Percentiles rank a stretch among this genome's conserved stretches.
Conservation (phyloP, 2,329 filamentous ascomycete genomes). For the Botrytis fabae region DNA sequence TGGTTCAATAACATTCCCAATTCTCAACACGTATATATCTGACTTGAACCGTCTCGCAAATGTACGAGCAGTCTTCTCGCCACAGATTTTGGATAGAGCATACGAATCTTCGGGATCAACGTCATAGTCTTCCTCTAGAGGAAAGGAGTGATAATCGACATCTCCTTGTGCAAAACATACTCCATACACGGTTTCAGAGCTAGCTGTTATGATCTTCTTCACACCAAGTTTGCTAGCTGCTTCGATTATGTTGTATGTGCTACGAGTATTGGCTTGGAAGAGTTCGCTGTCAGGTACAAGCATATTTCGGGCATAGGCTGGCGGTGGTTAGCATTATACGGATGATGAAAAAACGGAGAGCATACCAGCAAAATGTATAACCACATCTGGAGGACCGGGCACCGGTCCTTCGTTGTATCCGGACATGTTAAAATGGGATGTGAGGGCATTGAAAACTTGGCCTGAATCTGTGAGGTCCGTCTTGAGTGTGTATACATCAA, state of each 20-base stretch:
- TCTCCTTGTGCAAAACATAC: conserved; percentile 62
- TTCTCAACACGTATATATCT: not conserved
- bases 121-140: conserved; percentile 55
- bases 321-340: conserved; percentile 47
- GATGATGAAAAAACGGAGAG: conserved; percentile 48
- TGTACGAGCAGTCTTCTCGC: conserved; percentile 54
- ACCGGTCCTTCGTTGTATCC: conserved; percentile 44
- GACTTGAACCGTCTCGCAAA: not conserved
- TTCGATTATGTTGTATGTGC: conserved; percentile 64
- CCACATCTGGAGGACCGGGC: conserved; percentile 54
- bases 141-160: conserved; percentile 54
- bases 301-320: conserved; percentile 59
- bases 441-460: conserved; percentile 44
- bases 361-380: conserved; percentile 51
- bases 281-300: conserved; percentile 61
- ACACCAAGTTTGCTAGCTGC: conserved; percentile 62
- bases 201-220: conserved; percentile 59
- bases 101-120: conserved; percentile 54
- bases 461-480: conserved; percentile 43
- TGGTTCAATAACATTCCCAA: not conserved
- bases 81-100: conserved; percentile 59
- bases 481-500: conserved; percentile 40
- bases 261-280: conserved; percentile 55
- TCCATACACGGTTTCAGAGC: conserved; percentile 60
- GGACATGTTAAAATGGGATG: conserved; percentile 53